Conservation (phyloP, 1,139 yeast genomes). For the Wickerhamomyces sp. region DNA sequence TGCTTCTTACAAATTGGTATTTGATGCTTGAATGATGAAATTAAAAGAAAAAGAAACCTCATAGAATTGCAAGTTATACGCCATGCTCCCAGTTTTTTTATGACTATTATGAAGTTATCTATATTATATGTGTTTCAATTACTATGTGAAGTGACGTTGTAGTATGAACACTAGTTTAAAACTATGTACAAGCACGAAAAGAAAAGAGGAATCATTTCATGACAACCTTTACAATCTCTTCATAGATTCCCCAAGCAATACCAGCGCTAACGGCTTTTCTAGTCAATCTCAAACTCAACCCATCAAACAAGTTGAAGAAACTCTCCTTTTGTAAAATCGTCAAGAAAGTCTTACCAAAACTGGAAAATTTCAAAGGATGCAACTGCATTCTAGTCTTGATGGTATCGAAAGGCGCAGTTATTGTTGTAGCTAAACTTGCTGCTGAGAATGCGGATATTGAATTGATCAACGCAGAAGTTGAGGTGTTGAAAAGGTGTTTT, state of each 20-base stretch:
- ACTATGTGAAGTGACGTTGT: not conserved
- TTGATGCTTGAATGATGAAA: constrained; percentile 2
- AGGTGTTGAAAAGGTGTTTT: constrained; percentile 26
- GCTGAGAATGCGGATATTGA: constrained; percentile 68
- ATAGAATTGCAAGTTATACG: too few species aligned
- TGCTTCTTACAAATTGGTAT: constrained; percentile 30
- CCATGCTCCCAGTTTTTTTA: too few species aligned
- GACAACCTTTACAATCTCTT: constrained; percentile 58
- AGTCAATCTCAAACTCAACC: constrained; percentile 71
- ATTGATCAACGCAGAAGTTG: constrained; percentile 56
- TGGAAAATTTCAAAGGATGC: constrained; percentile 40
- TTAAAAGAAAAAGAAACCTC: too few species aligned
- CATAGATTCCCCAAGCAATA: constrained; percentile 95
- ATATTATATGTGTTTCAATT: not conserved
- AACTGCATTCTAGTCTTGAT: constrained; percentile 89
- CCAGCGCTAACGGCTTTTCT: constrained; percentile 92
- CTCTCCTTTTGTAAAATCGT: constrained; percentile 55
- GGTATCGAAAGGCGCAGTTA: constrained; percentile 95
- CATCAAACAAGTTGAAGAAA: constrained; percentile 63
- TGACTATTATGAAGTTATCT: too few species aligned
- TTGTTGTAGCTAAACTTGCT: constrained; percentile 74
- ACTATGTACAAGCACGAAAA: not conserved
- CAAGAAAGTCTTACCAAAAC: constrained; percentile 34
- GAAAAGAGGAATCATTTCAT: not conserved
- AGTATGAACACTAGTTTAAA: too few species aligned